A percentile compares a stretch with the other conserved stretches of the same genome.
Evolutionary conservation across 1,284 basidiomycete species (phyloP).

Genomic region (Microbotryum scabiosae): DNA sequence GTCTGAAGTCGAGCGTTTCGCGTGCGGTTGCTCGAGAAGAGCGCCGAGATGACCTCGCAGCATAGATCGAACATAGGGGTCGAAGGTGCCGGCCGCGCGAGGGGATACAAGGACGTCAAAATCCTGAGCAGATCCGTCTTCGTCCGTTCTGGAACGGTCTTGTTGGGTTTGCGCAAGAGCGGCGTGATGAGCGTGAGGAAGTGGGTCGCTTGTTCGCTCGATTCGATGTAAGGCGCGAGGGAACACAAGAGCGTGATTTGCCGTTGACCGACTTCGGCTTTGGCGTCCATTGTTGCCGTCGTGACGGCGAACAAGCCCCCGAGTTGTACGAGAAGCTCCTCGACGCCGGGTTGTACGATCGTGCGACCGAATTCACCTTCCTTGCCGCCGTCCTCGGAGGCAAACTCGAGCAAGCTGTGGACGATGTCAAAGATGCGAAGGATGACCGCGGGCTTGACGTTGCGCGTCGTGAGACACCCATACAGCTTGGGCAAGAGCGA

Average conservation of each 20-base stretch:
- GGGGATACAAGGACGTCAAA: slow-evolving; percentile 61
- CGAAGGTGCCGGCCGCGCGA: slow-evolving; percentile 36
- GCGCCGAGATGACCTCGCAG: slow-evolving; percentile 54
- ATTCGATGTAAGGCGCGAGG: slow-evolving; percentile 65
- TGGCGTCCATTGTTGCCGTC: slow-evolving; percentile 46
- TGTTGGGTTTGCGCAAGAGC: slow-evolving; percentile 67
- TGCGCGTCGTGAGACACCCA: slow-evolving; percentile 67
- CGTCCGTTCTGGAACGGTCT: slow-evolving; percentile 71
- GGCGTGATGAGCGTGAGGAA: slow-evolving; percentile 71
- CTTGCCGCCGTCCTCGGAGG: slow-evolving; percentile 44
- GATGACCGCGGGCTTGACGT: slow-evolving; percentile 80
- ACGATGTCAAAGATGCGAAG: slow-evolving; percentile 77
- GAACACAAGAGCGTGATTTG: slow-evolving; percentile 73
- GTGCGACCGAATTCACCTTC: slow-evolving; percentile 45
- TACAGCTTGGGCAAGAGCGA: slow-evolving; percentile 68
- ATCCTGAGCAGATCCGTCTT: slow-evolving; percentile 79
- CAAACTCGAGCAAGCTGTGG: slow-evolving; percentile 57
- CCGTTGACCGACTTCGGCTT: slow-evolving; percentile 68
- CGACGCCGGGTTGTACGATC: slow-evolving; percentile 69
- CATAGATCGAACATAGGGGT: slow-evolving; percentile 21
- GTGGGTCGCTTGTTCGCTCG: slow-evolving; percentile 62
- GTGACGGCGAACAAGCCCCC: slow-evolving; percentile 59
- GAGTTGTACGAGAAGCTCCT: slow-evolving; percentile 63
- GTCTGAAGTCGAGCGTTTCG: slow-evolving; percentile 61
- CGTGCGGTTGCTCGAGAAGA: slow-evolving; percentile 67